Conservation (phyloP, 805 yeast species). For the Debaryomyces prosopidis region DNA sequence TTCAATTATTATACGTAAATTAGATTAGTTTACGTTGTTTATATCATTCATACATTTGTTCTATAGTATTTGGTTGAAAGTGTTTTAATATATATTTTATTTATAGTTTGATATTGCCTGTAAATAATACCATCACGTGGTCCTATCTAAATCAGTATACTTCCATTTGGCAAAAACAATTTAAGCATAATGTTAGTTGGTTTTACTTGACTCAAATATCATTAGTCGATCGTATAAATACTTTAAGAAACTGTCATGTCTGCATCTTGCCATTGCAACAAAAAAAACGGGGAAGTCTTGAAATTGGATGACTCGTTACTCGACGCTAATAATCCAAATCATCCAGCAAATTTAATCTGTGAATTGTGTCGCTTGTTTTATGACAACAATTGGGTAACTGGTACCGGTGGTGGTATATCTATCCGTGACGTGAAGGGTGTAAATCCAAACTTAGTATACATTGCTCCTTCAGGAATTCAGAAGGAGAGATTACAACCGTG, state of each 20-base stretch:
- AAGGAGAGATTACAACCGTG: slow-evolving; percentile 83
- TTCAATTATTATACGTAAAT: slow-evolving; percentile 2
- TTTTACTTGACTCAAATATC: too few species aligned
- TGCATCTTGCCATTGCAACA: slow-evolving; percentile 2
- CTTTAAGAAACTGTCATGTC: background rate
- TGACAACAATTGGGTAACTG: slow-evolving; percentile 86
- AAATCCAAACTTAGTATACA: slow-evolving; percentile 53
- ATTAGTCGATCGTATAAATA: too few species aligned
- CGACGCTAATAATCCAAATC: slow-evolving; percentile 35
- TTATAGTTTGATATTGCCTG: background rate
- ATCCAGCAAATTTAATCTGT: slow-evolving; percentile 85
- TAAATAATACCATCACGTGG: background rate
- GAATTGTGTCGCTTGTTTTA: slow-evolving; percentile 77
- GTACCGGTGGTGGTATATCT: slow-evolving; percentile 95
- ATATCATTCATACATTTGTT: slow-evolving; percentile 6
- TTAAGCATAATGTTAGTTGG: too few species aligned
- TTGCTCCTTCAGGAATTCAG: slow-evolving; percentile 96
- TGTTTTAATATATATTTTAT: slow-evolving; percentile 4
- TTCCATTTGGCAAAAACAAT: too few species aligned
- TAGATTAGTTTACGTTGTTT: background rate
- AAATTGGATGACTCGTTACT: slow-evolving; percentile 31
- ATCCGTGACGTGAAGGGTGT: slow-evolving; percentile 51
- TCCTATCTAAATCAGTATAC: background rate
- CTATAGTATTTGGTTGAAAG: slow-evolving; percentile 5
- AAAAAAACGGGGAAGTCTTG: slow-evolving; percentile 1